Evolutionary conservation across 805 yeast genomes (phyloP).

Genomic region (Cyberlindnera maritima): DNA sequence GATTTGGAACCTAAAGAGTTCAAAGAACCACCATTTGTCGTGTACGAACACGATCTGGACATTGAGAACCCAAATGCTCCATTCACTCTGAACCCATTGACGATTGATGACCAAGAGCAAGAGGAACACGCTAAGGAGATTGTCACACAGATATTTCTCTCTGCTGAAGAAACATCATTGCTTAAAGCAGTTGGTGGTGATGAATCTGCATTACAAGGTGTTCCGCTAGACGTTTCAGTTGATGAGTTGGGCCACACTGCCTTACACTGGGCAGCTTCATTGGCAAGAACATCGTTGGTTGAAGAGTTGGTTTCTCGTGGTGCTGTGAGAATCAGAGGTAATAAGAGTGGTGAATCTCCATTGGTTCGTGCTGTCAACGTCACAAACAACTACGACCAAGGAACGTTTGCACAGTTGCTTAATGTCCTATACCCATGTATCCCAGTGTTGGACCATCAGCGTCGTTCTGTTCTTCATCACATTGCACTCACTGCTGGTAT

Average conservation of each 20-base stretch:
- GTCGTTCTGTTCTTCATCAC: conserved; percentile 83
- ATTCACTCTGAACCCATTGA: conserved; percentile 47
- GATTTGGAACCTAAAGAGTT: conserved; percentile 8
- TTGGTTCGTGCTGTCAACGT: conserved; percentile 80
- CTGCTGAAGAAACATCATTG: conserved; percentile 34
- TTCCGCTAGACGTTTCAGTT: conserved; percentile 78
- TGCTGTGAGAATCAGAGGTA: conserved; percentile 70
- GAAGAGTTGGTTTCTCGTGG: conserved; percentile 64
- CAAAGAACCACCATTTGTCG: conserved; percentile 20
- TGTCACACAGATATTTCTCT: conserved; percentile 50
- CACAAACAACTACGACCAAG: conserved; percentile 77
- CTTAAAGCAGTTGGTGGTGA: conserved; percentile 30
- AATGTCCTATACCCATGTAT: conserved; percentile 75
- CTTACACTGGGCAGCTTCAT: conserved; percentile 92
- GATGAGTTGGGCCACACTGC: conserved; percentile 94
- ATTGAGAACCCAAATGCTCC: conserved; percentile 44
- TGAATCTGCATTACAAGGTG: conserved; percentile 27
- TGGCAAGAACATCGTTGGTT: conserved; percentile 74
- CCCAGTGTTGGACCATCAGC: conserved; percentile 60
- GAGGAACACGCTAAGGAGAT: conserved; percentile 42
- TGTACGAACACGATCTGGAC: conserved; percentile 37
- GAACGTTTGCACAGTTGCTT: conserved; percentile 68
- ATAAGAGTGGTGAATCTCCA: conserved; percentile 84
- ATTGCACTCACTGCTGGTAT: conserved; percentile 78
- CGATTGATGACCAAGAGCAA: conserved; percentile 28